Percentiles rank a stretch among this genome's conserved stretches.
These are phyloP conservation scores for Komagataella phaffii DNA, from an alignment of 805 yeast genomes.

Conservation along the genomic window DNA sequence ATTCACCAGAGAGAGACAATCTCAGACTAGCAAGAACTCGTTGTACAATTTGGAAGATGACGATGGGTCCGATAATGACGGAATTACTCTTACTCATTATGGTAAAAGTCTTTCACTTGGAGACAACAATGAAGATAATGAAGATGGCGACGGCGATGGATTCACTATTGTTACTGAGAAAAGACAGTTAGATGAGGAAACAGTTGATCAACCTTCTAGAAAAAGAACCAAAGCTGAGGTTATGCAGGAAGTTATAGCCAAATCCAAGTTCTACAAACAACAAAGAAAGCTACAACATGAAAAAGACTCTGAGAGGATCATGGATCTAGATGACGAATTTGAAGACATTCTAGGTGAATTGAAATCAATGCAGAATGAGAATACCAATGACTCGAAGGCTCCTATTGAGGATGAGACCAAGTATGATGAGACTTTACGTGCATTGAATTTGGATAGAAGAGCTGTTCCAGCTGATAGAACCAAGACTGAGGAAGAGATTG, in stretches of 20 bases:
- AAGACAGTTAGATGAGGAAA: conserved; percentile 14
- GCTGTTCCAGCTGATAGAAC: conserved; percentile 77
- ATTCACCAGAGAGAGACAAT: conserved; percentile 78
- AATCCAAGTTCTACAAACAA: conserved; percentile 64
- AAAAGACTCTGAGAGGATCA: conserved; percentile 43
- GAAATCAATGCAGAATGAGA: conserved; percentile 13
- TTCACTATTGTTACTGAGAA: conserved; percentile 21
- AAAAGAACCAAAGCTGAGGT: conserved; percentile 75
- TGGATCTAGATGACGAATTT: conserved; percentile 61
- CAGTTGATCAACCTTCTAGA: conserved; percentile 25
- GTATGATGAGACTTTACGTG: conserved; percentile 56
- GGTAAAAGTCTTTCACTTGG: conserved; percentile 54
- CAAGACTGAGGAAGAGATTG: conserved; percentile 61
- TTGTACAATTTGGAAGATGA: conserved; percentile 68
- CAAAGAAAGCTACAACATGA: conserved; percentile 60
- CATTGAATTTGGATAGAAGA: conserved; percentile 55
- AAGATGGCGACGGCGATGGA: conserved; percentile 20
- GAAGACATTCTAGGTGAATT: conserved; percentile 54
- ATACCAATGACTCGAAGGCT: conserved; percentile 15
- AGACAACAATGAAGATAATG: conserved; percentile 36
- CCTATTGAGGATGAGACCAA: conserved; percentile 29
- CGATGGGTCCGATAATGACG: conserved; percentile 28
- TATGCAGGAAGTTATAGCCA: conserved; percentile 76
- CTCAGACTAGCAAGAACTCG: conserved; percentile 38
- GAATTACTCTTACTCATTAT: conserved; percentile 53